A percentile compares a stretch with the other conserved stretches of the same genome.
Evolutionary conservation across 1,284 basidiomycete species (phyloP).

Genomic region (Malassezia furfur): DNA sequence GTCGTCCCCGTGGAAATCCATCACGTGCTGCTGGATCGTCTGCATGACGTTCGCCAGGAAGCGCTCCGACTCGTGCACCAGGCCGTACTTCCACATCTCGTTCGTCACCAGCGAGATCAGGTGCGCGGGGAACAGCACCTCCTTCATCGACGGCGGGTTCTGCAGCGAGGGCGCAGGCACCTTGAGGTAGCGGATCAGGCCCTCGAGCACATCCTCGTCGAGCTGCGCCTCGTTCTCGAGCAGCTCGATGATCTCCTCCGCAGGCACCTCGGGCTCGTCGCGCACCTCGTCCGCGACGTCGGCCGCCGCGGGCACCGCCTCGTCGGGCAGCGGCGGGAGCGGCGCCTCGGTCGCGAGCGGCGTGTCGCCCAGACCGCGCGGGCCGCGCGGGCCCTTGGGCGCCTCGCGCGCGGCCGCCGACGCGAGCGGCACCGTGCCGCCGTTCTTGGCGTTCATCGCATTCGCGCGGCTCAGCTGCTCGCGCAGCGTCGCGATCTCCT

Average conservation of each 20-base stretch:
- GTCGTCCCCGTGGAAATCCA: slow-evolving; percentile 86
- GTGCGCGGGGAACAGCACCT: slow-evolving; percentile 99
- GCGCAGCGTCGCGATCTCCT: slow-evolving; percentile 77
- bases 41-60: slow-evolving; percentile 99
- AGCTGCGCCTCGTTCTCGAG: slow-evolving; percentile 83
- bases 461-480: slow-evolving; percentile 92
- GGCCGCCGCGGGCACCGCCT: neutral
- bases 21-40: slow-evolving; percentile 90
- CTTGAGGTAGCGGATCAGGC: slow-evolving; percentile 81
- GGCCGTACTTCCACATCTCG: slow-evolving; percentile 99
- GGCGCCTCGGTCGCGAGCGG: neutral
- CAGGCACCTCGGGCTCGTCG: slow-evolving; percentile 63
- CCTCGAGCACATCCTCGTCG: slow-evolving; percentile 87
- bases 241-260: slow-evolving; percentile 86
- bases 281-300: neutral
- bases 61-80: slow-evolving; percentile 90
- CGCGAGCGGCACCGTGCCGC: slow-evolving; percentile 29
- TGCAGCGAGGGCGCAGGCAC: slow-evolving; percentile 82
- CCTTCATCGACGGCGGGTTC: slow-evolving; percentile 86
- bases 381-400: neutral
- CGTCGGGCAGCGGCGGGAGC: neutral
- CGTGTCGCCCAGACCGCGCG: neutral
- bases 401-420: neutral
- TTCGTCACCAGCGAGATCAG: slow-evolving; percentile 94
- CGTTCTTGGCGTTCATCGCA: slow-evolving; percentile 53